A percentile compares a stretch with the other conserved stretches of the same genome.
phyloP scores from a whole-genome alignment of 2,329 filamentous ascomycete genomes.

The Rutstroemia sydowiana region DNA sequence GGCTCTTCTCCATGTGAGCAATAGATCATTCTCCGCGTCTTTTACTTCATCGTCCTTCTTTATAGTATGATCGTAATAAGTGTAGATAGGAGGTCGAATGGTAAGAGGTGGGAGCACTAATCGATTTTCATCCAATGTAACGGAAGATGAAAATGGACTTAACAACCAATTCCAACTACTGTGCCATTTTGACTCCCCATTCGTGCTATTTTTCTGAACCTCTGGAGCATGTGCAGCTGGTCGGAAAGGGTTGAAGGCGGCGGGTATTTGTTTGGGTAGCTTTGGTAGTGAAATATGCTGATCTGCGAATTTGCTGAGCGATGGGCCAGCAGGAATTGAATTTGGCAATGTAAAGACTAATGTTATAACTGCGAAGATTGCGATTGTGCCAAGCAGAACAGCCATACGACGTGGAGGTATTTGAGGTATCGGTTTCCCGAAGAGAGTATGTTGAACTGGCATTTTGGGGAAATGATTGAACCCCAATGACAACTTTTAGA shows the following conservation, averaged over 20 bases:
- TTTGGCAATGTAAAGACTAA: conserved; percentile 46
- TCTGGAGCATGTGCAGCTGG: conserved; percentile 64
- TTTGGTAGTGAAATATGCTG: conserved; percentile 44
- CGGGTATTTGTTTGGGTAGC: conserved; percentile 33
- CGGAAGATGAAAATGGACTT: conserved; percentile 78
- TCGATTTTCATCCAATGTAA: conserved; percentile 74
- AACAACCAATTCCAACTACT: conserved; percentile 84
- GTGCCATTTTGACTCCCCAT: conserved; percentile 76
- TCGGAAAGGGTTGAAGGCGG: conserved; percentile 56
- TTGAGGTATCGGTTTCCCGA: conserved; percentile 43
- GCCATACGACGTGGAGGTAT: conserved; percentile 46
- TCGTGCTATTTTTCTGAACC: conserved; percentile 70
- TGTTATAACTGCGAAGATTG: conserved; percentile 46
- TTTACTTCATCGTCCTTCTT: conserved; percentile 55
- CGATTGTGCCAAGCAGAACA: conserved; percentile 43
- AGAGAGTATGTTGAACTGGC: conserved; percentile 40
- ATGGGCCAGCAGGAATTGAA: conserved; percentile 40
- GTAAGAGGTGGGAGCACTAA: conserved; percentile 72
- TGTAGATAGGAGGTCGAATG: conserved; percentile 71
- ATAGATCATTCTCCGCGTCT: conserved; percentile 68
- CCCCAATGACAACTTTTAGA: not conserved
- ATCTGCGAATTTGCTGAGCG: conserved; percentile 42
- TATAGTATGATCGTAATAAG: conserved; percentile 71
- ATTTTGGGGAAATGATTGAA: conserved; percentile 28
- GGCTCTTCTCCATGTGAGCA: conserved; percentile 82